phyloP scores from a whole-genome alignment of 164 flowering plant genomes.

The Magnolia changhungtana region DNA sequence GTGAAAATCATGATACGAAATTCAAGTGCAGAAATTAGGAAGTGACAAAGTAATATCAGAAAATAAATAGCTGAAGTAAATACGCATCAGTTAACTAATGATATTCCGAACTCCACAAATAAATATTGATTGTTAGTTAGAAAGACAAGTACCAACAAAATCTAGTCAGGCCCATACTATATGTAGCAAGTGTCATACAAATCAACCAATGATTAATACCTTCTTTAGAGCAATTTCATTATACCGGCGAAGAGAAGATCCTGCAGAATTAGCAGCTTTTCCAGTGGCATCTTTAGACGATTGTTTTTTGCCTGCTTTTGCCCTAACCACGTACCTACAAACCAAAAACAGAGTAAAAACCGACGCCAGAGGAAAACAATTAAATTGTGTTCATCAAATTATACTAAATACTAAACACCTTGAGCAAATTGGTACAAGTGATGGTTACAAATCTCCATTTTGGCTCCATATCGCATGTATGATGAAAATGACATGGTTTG shows the following conservation, averaged over 20 bases:
- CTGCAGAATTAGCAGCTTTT: conserved; percentile 78
- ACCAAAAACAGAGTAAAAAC: conserved; percentile 11
- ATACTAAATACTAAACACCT: not conserved
- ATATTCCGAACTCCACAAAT: not conserved
- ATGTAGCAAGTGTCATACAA: not conserved
- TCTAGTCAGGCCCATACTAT: not conserved
- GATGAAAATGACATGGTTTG: too few relatives aligned
- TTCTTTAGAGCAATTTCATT: conserved; percentile 90
- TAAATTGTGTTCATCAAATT: not conserved
- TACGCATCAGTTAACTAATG: not conserved
- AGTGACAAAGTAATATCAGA: not conserved
- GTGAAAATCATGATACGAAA: not conserved
- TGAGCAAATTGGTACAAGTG: too few relatives aligned
- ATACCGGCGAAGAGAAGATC: conserved; percentile 89
- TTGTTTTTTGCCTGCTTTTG: conserved; percentile 92
- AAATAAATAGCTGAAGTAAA: not conserved
- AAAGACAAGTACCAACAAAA: conserved; percentile 1
- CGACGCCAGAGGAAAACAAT: not conserved
- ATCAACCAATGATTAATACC: conserved; percentile 35
- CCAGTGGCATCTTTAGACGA: conserved; percentile 91
- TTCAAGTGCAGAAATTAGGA: not conserved
- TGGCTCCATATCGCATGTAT: too few relatives aligned
- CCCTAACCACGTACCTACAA: conserved; percentile 88
- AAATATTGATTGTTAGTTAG: not conserved
- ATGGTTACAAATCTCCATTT: too few relatives aligned